Evolutionary conservation across 305 asterid genomes (phyloP).

Genomic region (Fraxinus albicans): DNA sequence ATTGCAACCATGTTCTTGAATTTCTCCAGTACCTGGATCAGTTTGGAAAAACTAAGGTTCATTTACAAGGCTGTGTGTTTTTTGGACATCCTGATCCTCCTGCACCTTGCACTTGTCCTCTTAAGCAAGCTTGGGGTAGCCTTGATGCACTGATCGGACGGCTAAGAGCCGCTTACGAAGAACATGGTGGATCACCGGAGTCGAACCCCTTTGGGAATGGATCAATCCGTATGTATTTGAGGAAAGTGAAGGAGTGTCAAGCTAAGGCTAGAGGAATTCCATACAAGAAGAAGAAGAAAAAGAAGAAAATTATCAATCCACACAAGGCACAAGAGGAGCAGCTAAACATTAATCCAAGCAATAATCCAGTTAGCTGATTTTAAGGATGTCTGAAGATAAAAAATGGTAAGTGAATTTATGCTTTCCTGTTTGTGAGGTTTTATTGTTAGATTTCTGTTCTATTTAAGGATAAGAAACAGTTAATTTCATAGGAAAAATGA

Average conservation of each 20-base stretch:
- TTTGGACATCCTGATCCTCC: constrained; percentile 95
- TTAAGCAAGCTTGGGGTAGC: constrained; percentile 95
- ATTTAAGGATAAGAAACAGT: constrained; percentile 4
- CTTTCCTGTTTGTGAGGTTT: constrained; percentile 9
- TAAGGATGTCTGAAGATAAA: not conserved
- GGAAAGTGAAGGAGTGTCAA: constrained; percentile 85
- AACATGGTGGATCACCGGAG: constrained; percentile 77
- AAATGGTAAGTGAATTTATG: constrained; percentile 24
- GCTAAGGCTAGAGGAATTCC: constrained; percentile 85
- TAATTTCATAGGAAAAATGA: not conserved
- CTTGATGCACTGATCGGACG: constrained; percentile 83
- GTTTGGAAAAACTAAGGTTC: constrained; percentile 86
- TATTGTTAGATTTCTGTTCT: constrained; percentile 5
- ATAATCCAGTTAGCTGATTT: constrained; percentile 30
- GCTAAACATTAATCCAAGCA: constrained; percentile 37
- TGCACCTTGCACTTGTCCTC: constrained; percentile 81
- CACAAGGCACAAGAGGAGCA: constrained; percentile 27
- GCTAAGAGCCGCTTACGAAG: constrained; percentile 86
- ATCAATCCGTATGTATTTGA: constrained; percentile 57
- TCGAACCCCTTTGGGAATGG: constrained; percentile 77
- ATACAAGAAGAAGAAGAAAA: constrained; percentile 73
- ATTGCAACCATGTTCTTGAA: constrained; percentile 74
- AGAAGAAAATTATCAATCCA: constrained; percentile 41
- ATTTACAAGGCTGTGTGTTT: constrained; percentile 66
- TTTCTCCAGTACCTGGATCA: constrained; percentile 74